Conservation (phyloP, 352 stramenopile genomes). For the Saprolegnia diclina region DNA sequence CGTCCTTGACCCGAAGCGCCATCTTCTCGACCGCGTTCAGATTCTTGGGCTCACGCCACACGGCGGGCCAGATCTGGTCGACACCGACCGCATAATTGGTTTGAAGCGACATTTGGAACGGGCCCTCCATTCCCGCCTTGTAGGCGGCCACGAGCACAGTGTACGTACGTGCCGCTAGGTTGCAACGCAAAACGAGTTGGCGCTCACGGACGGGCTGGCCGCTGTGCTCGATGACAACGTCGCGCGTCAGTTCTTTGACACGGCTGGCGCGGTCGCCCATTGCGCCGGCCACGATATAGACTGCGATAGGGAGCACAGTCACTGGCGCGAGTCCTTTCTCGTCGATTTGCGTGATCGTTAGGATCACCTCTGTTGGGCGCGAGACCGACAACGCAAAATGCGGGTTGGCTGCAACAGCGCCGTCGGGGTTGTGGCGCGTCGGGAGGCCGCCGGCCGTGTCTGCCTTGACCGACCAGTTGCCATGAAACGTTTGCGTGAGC, state of each 20-base stretch:
- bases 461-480: slow-evolving; percentile 42
- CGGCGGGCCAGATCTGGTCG: slow-evolving; percentile 71
- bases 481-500: slow-evolving; percentile 40
- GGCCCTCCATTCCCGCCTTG: slow-evolving; percentile 83
- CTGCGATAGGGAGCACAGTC: slow-evolving; percentile 54
- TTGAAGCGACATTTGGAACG: slow-evolving; percentile 80
- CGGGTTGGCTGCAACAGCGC: slow-evolving; percentile 81
- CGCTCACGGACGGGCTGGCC: slow-evolving; percentile 62
- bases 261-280: slow-evolving; percentile 54
- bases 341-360: slow-evolving; percentile 84
- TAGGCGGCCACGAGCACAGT: slow-evolving; percentile 85
- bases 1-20: slow-evolving; percentile 56
- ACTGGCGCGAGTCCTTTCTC: slow-evolving; percentile 50
- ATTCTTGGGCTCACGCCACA: slow-evolving; percentile 54
- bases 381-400: slow-evolving; percentile 77
- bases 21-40: slow-evolving; percentile 38
- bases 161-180: slow-evolving; percentile 75
- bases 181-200: slow-evolving; percentile 71
- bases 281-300: slow-evolving; percentile 57
- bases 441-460: slow-evolving; percentile 80
- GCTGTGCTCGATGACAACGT: slow-evolving; percentile 75
- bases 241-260: slow-evolving; percentile 52
- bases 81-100: slow-evolving; percentile 80
- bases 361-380: slow-evolving; percentile 73
- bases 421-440: slow-evolving; percentile 73